phyloP scores from a whole-genome alignment of 441 rosid species.

The Euphorbia neoarborescens region DNA sequence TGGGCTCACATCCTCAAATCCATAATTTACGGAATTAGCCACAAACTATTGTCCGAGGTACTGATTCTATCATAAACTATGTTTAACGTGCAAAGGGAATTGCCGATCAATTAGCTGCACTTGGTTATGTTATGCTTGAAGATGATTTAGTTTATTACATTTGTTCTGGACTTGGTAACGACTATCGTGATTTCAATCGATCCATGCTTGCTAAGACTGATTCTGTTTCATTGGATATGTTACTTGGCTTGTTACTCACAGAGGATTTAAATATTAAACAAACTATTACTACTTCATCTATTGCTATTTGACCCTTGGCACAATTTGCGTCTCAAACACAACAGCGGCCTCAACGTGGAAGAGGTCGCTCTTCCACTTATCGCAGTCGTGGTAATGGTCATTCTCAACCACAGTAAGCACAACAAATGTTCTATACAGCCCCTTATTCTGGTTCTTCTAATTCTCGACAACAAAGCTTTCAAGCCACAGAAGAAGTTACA shows the following conservation, averaged over 20 bases:
- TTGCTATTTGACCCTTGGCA: not conserved
- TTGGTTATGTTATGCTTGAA: not conserved
- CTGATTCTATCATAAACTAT: not conserved
- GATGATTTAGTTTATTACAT: not conserved
- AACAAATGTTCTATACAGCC: too few species aligned
- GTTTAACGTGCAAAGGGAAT: not conserved
- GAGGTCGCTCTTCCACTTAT: too few species aligned
- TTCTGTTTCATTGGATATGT: not conserved
- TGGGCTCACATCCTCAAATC: too few species aligned
- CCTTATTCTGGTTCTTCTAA: too few species aligned
- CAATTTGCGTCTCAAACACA: too few species aligned
- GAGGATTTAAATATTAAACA: not conserved
- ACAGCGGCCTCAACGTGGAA: too few species aligned
- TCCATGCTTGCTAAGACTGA: not conserved
- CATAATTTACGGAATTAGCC: not conserved
- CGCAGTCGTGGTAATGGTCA: too few species aligned
- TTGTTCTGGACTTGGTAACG: not conserved
- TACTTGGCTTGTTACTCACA: not conserved
- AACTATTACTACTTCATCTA: too few species aligned
- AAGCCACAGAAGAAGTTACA: too few species aligned
- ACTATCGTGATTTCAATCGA: too few species aligned
- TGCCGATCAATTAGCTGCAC: not conserved
- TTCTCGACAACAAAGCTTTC: too few species aligned
- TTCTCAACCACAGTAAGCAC: too few species aligned
- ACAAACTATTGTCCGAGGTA: not conserved